Base-by-base conservation (phyloP, 2,329 filamentous ascomycete genomes). In the Whalleya microplaca region DNA sequence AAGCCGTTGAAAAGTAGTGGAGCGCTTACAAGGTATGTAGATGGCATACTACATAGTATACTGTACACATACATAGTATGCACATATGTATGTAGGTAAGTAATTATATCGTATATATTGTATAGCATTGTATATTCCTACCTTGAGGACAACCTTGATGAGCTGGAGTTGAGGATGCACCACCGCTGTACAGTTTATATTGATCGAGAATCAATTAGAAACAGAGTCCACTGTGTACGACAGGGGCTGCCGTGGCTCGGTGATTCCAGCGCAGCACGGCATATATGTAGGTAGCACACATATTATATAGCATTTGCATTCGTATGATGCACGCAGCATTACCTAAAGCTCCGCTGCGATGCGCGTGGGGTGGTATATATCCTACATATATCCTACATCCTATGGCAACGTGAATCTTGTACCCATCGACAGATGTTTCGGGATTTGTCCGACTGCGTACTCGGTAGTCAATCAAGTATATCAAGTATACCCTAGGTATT, bases 281-380 rank as follows among this genome's bases (percentile, higher is more conserved):
- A 37, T 37, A n/a, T n/a, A n/a, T n/a, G n/a, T n/a, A 12, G 32
- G 32, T 37, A 16, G 32, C 32, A 37, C 32, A 14, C 32, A 16
- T 37, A 12, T 12, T 14, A 37, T 12, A 37, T 37, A 37, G 14
- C 32, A 45, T 16, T 46, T 58, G 57, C 56, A 60, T 54, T 62
- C 52, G 57, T 58, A 56, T 59, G 50, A 62, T 62, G 57, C 60
- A 58, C 51, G 54, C 52, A 60, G 60, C 60, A 60, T 60, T 37
- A 37, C 32, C 32, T 14, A 37, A 60, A 62, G 55, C 52, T 62
- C 60, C 57, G 60, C 57, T 60, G 54, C 55, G 54, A 55, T 62
- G 55, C 60, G 54, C 52, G 60, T 56, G 54, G 57, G 29, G 45
- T 48, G 46, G 56, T 45, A 57, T 60, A 42, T 52, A 10, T 57